Base-by-base conservation (phyloP, 176 grass and related monocot genomes). In the Cenchrus purpureus region DNA sequence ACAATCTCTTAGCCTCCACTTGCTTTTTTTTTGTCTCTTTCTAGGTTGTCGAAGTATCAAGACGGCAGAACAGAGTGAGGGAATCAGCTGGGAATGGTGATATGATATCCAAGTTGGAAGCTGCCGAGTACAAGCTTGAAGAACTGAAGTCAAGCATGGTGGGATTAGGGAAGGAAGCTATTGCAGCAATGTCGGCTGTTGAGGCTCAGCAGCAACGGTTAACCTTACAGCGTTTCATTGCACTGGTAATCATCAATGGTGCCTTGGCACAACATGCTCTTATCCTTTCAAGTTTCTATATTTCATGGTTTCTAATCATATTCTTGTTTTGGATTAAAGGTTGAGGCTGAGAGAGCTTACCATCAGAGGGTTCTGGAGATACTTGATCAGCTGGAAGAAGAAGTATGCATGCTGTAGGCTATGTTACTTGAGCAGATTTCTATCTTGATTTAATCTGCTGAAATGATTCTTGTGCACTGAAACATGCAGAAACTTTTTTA, bases 41-140 rank as follows among this genome's bases (percentile, higher is more conserved):
- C 25, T 80, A 98, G 96, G 91, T 82, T 73, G 89, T 94, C 78
- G 96, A 98, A 90, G 93, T 98, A 77, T 98, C 96, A 72, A 95
- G 89, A 42, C 85, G 93, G 61, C 96, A 98, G 64, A 89, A 88
- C 29, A 98, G 86, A 87, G 85, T 92, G 56, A 94, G 93, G 78
- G 96, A 98, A 83, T 83, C 87, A 45, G 61, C 88, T 75, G 87
- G 88, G 6, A 92, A 95, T 76, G 83, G 82, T 28, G 96, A 98
- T 22, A 70, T 90, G 60, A 94, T 89, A 83, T 76, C 81, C 6
- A 98, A 98, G 51, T 83, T 95, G 68, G 93, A 98, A 89, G 93
- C 93, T 20, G 85, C 96, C 87, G 96, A 98, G 81, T 89, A 87
- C 64, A 98, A 94, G 84, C 84, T 98, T 58, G 89, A 98, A 86